phyloP scores from a whole-genome alignment of 176 grass and related monocot species.

The Avena eriantha region DNA sequence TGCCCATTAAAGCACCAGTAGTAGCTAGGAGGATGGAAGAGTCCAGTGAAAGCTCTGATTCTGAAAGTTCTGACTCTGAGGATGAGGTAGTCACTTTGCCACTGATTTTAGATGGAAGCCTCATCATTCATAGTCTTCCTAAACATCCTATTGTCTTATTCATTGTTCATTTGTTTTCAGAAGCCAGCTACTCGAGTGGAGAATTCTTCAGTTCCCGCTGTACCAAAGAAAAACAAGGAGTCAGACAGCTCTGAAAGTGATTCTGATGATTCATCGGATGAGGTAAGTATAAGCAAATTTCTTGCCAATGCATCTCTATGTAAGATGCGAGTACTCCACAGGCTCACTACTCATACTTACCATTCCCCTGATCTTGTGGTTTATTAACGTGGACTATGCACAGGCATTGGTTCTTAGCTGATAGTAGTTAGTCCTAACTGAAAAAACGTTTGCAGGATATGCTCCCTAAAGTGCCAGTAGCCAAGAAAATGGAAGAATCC shows the following conservation, averaged over 20 bases:
- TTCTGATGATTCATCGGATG: constrained; percentile 58
- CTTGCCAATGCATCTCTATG: background rate
- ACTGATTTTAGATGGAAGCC: background rate
- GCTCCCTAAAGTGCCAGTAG: constrained; percentile 21
- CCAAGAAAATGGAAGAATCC: constrained; percentile 50
- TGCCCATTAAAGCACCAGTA: constrained; percentile 40
- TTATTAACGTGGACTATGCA: background rate
- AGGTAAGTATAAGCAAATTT: constrained; percentile 24
- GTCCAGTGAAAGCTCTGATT: constrained; percentile 54
- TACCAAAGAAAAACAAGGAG: constrained; percentile 44
- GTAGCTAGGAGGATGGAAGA: constrained; percentile 45
- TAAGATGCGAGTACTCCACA: background rate
- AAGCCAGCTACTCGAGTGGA: constrained; percentile 50
- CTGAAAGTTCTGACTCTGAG: constrained; percentile 50
- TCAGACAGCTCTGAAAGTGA: constrained; percentile 52
- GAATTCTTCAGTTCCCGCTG: constrained; percentile 44
- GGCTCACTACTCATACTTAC: background rate
- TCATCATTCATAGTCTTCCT: background rate
- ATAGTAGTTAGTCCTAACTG: background rate
- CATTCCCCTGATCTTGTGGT: background rate
- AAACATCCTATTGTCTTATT: background rate
- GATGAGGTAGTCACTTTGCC: constrained; percentile 35
- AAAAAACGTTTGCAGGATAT: constrained; percentile 27
- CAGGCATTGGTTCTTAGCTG: background rate
- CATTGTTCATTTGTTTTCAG: constrained; percentile 27